phyloP scores from a whole-genome alignment of 306 rosid genomes.

The Calophaca sinica region DNA sequence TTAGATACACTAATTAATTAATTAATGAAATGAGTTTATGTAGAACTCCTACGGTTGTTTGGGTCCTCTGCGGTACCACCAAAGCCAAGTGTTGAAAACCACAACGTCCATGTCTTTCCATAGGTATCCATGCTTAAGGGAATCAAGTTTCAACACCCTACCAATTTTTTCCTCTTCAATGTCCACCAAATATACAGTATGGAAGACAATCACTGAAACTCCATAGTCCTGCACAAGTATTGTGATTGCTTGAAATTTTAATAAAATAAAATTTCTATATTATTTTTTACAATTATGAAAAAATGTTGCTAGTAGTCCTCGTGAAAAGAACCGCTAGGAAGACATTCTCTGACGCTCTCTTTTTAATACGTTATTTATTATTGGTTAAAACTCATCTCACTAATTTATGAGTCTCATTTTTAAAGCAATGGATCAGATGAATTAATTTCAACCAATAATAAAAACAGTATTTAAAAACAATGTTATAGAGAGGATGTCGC shows the following conservation, averaged over 20 bases:
- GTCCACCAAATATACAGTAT: slow-evolving; percentile 62
- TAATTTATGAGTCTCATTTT: no score
- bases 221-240: slow-evolving; percentile 58
- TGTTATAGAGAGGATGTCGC: no score
- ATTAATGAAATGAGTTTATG: not conserved
- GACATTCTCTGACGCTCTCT: no score
- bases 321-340: no score
- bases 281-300: not conserved
- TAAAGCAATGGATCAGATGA: no score
- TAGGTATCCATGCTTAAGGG: slow-evolving; percentile 57
- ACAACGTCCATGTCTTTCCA: slow-evolving; percentile 75
- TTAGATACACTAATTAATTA: not conserved
- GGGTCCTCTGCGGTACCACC: slow-evolving; percentile 75
- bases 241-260: not conserved
- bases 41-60: slow-evolving; percentile 60
- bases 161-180: slow-evolving; percentile 63
- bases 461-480: no score
- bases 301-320: no score
- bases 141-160: slow-evolving; percentile 70
- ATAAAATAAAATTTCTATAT: not conserved
- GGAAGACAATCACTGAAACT: slow-evolving; percentile 55
- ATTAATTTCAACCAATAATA: no score
- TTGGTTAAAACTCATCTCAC: no score
- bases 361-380: no score
- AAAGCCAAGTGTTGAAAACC: slow-evolving; percentile 83